Conservation (phyloP, 805 yeast genomes). For the Candida namnaoensis region DNA sequence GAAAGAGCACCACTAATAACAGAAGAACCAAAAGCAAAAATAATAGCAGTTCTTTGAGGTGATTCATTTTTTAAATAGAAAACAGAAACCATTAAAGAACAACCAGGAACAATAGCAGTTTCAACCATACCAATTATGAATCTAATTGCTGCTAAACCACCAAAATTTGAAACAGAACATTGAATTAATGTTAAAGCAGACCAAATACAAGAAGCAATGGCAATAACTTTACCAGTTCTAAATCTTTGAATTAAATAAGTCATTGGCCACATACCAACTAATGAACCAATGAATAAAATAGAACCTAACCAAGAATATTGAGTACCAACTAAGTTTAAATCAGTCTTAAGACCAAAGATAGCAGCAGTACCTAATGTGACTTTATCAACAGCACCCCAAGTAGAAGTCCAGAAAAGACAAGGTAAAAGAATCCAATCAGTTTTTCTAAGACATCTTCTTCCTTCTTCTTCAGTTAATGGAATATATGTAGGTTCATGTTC, state of each 20-base stretch:
- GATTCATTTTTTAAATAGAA: constrained; percentile 29
- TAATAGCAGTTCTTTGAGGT: constrained; percentile 33
- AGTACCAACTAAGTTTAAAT: constrained; percentile 30
- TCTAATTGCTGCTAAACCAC: constrained; percentile 31
- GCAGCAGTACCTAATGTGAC: constrained; percentile 34
- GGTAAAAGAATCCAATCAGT: constrained; percentile 30
- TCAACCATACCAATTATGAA: constrained; percentile 38
- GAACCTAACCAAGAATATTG: constrained; percentile 32
- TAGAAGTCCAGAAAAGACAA: constrained; percentile 23
- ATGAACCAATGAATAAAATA: constrained; percentile 31
- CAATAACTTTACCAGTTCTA: constrained; percentile 14
- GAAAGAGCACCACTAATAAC: constrained; percentile 26
- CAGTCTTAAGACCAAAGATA: constrained; percentile 32
- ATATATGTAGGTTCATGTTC: constrained; percentile 15
- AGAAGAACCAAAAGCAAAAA: constrained; percentile 30
- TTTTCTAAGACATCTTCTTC: constrained; percentile 23
- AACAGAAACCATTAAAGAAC: constrained; percentile 32
- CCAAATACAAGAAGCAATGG: constrained; percentile 14
- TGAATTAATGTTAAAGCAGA: constrained; percentile 12
- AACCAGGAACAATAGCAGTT: constrained; percentile 29
- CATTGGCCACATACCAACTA: constrained; percentile 31
- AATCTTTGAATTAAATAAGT: constrained; percentile 17
- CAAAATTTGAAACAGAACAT: constrained; percentile 27
- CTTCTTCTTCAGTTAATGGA: constrained; percentile 20
- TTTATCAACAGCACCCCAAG: constrained; percentile 35